Base-by-base conservation (phyloP, 2,329 filamentous ascomycete species). In the Aphanoascus verrucosus region DNA sequence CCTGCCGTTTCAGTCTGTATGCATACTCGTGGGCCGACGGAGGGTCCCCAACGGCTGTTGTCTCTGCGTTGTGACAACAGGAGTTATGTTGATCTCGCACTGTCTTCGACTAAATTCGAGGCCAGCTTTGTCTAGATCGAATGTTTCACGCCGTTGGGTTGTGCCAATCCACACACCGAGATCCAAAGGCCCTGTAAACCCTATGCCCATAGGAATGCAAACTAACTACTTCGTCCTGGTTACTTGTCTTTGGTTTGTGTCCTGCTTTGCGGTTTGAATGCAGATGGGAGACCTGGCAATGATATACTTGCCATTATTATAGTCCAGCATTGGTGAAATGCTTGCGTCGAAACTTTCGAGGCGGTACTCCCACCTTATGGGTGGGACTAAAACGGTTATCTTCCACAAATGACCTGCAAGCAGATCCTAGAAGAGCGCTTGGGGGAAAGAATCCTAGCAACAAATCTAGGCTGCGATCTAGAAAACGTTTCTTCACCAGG, bases 271-370 rank as follows among this genome's bases (percentile, higher is more conserved):
- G n/a, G 45, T 14, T 9, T 5, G 23, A 19, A 7, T 19, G 9
- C 19, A 20, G 19, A 28, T 6, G n/a, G 17, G n/a, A 23, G 34
- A 42, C 32, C 41, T 46, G 34, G 32, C 28, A 17, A 31, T n/a
- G 34, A 42, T 40, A 52, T 46, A 52, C 31, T 52, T 31, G 50
- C 32, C 15, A 42, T 41, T 11, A 40, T 32, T 45, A 52, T 52
- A 46, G 34, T 31, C 50, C 41, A 46, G 28, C 15, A 44, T 51
- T 14, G 2, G 14, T 14, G 34, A 37, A 12, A n/a, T 40, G 32
- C 41, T 46, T 19, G 31, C 3, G 9, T n/a, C 46, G 50, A 45
- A 52, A 46, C 41, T 31, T 34, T 23, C 14, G 28, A 46, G 37
- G 17, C 38, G 35, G 20, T 17, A 45, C 41, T 15, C 49, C 40